phyloP scores from a whole-genome alignment of 2,329 filamentous ascomycete species.

The Sporothrix schenckii region DNA sequence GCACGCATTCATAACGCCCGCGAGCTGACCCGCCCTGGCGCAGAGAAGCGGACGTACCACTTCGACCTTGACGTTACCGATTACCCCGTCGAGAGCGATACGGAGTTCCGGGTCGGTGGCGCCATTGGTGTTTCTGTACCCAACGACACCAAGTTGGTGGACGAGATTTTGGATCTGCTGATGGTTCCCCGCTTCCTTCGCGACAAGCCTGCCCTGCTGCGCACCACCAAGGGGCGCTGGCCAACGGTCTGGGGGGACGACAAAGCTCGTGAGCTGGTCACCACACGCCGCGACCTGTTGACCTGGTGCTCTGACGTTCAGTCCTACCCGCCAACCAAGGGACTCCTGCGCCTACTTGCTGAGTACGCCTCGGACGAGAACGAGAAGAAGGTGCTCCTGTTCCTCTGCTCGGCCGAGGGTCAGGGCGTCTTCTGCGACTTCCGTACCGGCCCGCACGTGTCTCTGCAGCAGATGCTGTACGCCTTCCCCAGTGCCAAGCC shows the following conservation, averaged over 20 bases:
- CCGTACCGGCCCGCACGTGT: slow-evolving; percentile 83
- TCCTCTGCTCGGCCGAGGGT: slow-evolving; percentile 84
- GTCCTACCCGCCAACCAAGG: slow-evolving; percentile 88
- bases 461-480: slow-evolving; percentile 79
- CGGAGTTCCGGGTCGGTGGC: slow-evolving; percentile 95
- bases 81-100: slow-evolving; percentile 77
- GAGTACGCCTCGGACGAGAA: slow-evolving; percentile 78
- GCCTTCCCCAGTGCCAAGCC: slow-evolving; percentile 93
- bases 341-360: slow-evolving; percentile 78
- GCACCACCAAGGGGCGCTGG: slow-evolving; percentile 83
- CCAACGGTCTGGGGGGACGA: slow-evolving; percentile 98
- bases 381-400: slow-evolving; percentile 87
- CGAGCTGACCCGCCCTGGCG: slow-evolving; percentile 82
- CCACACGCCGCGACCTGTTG: slow-evolving; percentile 86
- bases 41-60: slow-evolving; percentile 96
- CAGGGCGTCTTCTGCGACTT: slow-evolving; percentile 93
- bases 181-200: slow-evolving; percentile 79
- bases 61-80: slow-evolving; percentile 96
- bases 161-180: slow-evolving; percentile 81
- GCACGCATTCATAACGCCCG: slow-evolving; percentile 84
- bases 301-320: slow-evolving; percentile 96
- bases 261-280: slow-evolving; percentile 78
- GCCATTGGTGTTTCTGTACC: slow-evolving; percentile 92
- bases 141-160: slow-evolving; percentile 75
- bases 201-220: slow-evolving; percentile 78